Evolutionary conservation across 495 filamentous ascomycete genomes (phyloP), one percentile per base, ranked within the genome.

Genomic region (Xylaria longipes): DNA sequence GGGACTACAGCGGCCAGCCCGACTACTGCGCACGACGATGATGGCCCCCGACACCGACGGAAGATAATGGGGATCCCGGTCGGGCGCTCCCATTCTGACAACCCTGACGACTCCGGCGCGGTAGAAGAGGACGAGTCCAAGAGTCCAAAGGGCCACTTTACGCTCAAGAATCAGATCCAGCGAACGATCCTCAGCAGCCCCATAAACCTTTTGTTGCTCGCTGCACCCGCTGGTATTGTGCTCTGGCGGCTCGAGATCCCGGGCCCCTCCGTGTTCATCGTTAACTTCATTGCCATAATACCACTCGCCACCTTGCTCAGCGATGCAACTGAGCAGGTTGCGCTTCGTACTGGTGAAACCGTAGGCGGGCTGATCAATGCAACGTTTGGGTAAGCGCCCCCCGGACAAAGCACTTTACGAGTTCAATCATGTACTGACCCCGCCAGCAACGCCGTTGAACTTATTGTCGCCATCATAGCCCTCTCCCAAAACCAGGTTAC

Each of bases 291-390:
- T 71, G 94, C 94, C 46, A 97, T 97, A 71, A 87, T 97, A 61
- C 95, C 95, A 25, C 85, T 98, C 41, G 95, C 95, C n/a, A 91
- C 93, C 1, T 81, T 98, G 80, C 82, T 98, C 73, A 94, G 93
- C 76, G 97, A 95, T 80, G 94, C 93, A 43, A 98, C 95, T 3
- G 95, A 97, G 83, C 94, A 98, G 80, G 85, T 98, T 74, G 89
- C 92, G 9, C 89, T 91, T 17, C 91, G 92, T 57, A 89, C 94
- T 22, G 93, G 95, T 54, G 94, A 98, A 73, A 94, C 92, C 6
- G 80, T 97, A 37, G 94, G 94, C 68, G 94, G 94, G 39, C 82
- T 98, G 39, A 81, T 97, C 31, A 97, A 97, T 77, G 95, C 94
- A 31, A 89, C 90, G 29, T 97, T 97, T 78, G 94, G 93, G 92